These are phyloP conservation scores for Adansonia gregorii DNA, from an alignment of 441 rosid species.

Conservation along the genomic window DNA sequence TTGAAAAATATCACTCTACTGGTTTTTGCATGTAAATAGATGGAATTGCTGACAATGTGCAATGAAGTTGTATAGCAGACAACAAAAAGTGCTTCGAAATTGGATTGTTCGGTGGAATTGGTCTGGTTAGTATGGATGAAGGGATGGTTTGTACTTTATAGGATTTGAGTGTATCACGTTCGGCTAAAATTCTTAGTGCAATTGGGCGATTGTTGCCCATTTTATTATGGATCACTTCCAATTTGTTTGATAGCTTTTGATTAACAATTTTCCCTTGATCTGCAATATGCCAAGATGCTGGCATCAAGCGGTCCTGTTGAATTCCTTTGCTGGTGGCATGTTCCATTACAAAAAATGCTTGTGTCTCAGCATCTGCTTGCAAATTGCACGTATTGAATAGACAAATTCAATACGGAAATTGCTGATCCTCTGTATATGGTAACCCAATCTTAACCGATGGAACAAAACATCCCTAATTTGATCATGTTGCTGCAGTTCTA, in stretches of 20 bases:
- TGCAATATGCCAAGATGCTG: background rate
- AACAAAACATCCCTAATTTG: background rate
- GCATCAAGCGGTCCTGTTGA: background rate
- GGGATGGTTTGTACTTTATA: constrained; percentile 15
- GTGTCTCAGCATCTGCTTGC: background rate
- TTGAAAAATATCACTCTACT: constrained; percentile 30
- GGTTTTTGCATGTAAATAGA: constrained; percentile 46
- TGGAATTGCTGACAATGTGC: constrained; percentile 40
- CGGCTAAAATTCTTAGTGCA: constrained; percentile 34
- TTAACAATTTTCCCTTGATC: background rate
- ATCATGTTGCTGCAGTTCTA: background rate
- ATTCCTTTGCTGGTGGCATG: background rate
- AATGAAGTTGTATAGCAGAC: constrained; percentile 47
- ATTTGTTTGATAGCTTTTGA: background rate
- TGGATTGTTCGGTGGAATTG: constrained; percentile 16
- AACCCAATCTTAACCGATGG: background rate
- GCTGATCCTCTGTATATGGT: background rate
- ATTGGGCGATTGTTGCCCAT: constrained; percentile 30
- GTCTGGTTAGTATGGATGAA: constrained; percentile 19
- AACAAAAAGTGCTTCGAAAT: constrained; percentile 29
- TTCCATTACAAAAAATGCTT: background rate
- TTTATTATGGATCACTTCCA: background rate
- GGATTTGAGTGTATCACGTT: constrained; percentile 29
- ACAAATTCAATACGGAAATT: background rate
- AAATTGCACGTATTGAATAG: background rate